Conservation (phyloP, 73 alveolate species). For the Paramecium octaurelia region DNA sequence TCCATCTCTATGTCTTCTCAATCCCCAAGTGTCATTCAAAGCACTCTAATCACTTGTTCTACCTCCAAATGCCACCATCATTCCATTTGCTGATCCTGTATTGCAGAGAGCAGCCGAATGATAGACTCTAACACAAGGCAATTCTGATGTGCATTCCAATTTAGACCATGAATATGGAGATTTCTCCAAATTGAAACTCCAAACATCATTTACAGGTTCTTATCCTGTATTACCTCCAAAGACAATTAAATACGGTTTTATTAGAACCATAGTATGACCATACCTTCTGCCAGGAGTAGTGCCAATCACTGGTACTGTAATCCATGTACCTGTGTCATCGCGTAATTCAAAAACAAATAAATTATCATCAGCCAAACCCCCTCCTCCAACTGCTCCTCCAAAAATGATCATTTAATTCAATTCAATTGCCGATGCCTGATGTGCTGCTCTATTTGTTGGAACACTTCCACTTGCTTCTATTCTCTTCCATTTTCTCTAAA, state of each 20-base stretch:
- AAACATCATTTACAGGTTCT: slow-evolving; percentile 89
- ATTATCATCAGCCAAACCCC: slow-evolving; percentile 91
- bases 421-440: slow-evolving; percentile 57
- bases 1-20: slow-evolving; percentile 97
- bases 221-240: slow-evolving; percentile 96
- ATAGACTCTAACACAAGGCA: slow-evolving; percentile 93
- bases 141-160: slow-evolving; percentile 80
- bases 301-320: slow-evolving; percentile 98
- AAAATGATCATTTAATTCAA: slow-evolving; percentile 86
- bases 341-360: slow-evolving; percentile 76
- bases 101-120: slow-evolving; percentile 96
- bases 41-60: slow-evolving; percentile 84
- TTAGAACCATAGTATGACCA: slow-evolving; percentile 95
- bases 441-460: slow-evolving; percentile 65
- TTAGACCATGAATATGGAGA: slow-evolving; percentile 82
- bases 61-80: slow-evolving; percentile 98
- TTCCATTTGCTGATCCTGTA: slow-evolving; percentile 97
- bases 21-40: slow-evolving; percentile 96
- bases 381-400: slow-evolving; percentile 99
- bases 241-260: slow-evolving; percentile 90
- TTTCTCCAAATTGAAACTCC: slow-evolving; percentile 85
- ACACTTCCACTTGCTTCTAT: slow-evolving; percentile 72
- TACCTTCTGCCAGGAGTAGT: slow-evolving; percentile 99
- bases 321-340: slow-evolving; percentile 92
- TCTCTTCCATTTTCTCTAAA: slow-evolving; percentile 73